These are phyloP conservation scores for Scheffersomyces lignicola DNA, from an alignment of 1,139 yeast genomes.

Conservation along the genomic window DNA sequence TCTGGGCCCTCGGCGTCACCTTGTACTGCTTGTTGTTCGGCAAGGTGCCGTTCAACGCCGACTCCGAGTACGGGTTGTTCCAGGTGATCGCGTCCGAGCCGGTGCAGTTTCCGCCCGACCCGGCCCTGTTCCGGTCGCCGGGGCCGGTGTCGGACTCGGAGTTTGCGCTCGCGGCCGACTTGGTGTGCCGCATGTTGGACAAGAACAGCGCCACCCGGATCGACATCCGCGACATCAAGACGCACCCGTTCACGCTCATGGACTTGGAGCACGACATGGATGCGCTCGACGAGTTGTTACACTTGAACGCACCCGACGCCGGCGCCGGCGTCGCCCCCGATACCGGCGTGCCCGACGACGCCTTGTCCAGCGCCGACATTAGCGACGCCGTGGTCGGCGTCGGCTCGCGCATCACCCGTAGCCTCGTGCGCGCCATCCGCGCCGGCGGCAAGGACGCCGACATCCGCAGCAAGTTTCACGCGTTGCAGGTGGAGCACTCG, in stretches of 20 bases:
- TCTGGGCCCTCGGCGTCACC: constrained; percentile 97
- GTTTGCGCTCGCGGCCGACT: constrained; percentile 63
- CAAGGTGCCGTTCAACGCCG: constrained; percentile 85
- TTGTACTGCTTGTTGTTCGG: constrained; percentile 88
- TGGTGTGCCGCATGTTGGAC: constrained; percentile 60
- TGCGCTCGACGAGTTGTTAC: constrained; percentile 38
- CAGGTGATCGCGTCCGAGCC: constrained; percentile 72
- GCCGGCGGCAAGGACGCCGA: constrained; percentile 33
- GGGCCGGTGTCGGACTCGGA: constrained; percentile 46
- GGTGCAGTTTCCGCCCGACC: constrained; percentile 59
- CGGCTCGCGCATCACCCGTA: constrained; percentile 63
- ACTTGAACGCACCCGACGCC: constrained; percentile 53
- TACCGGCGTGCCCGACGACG: constrained; percentile 8
- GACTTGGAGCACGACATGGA: constrained; percentile 52
- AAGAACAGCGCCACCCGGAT: constrained; percentile 73
- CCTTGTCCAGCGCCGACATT: too few species aligned
- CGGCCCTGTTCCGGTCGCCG: constrained; percentile 39
- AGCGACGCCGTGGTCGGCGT: constrained; percentile 79
- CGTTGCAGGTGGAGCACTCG: constrained; percentile 26
- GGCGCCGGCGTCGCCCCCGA: too few species aligned
- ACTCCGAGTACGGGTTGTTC: constrained; percentile 81
- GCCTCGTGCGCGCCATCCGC: constrained; percentile 54
- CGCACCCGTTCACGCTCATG: constrained; percentile 73
- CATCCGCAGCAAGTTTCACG: constrained; percentile 23
- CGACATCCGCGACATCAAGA: constrained; percentile 70